These are phyloP conservation scores for Alternaria solani DNA, from an alignment of 2,329 filamentous ascomycete genomes.

Conservation along the genomic window DNA sequence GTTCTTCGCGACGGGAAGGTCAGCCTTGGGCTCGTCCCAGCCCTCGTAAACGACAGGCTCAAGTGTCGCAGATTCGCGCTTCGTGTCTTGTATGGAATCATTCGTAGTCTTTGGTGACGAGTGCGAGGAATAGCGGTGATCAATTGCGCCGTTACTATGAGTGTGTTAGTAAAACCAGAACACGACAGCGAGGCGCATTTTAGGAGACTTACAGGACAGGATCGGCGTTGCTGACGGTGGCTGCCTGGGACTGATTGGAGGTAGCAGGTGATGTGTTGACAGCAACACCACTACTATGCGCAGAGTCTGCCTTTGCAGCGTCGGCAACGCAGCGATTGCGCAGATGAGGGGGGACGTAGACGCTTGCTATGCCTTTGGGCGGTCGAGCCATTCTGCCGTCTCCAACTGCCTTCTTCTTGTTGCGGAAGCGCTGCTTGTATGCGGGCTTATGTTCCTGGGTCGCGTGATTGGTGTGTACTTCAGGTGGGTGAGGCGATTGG, in stretches of 20 bases:
- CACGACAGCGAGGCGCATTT: background rate
- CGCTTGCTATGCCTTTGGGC: constrained; percentile 10
- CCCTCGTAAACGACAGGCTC: constrained; percentile 7
- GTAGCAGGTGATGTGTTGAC: constrained; percentile 5
- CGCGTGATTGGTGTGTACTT: background rate
- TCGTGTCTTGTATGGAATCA: background rate
- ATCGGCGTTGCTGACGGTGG: background rate
- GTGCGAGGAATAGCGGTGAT: background rate
- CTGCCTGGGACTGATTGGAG: constrained; percentile 18
- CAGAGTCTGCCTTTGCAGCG: constrained; percentile 10
- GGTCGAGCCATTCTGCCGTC: constrained; percentile 13
- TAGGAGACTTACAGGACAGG: constrained; percentile 20
- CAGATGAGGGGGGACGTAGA: constrained; percentile 37
- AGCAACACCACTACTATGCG: background rate
- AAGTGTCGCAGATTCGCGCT: constrained; percentile 25
- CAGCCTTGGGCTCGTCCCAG: constrained; percentile 21
- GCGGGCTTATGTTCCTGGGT: background rate
- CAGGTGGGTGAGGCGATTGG: background rate
- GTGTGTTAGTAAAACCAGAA: background rate
- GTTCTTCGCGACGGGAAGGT: constrained; percentile 3
- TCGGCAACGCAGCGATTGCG: constrained; percentile 22
- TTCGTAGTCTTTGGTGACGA: constrained; percentile 11
- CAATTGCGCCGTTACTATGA: background rate
- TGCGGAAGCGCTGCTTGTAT: background rate
- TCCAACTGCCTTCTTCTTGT: constrained; percentile 3